Conservation (phyloP, 2,329 filamentous ascomycete species). For the Leptographium lundbergii region DNA sequence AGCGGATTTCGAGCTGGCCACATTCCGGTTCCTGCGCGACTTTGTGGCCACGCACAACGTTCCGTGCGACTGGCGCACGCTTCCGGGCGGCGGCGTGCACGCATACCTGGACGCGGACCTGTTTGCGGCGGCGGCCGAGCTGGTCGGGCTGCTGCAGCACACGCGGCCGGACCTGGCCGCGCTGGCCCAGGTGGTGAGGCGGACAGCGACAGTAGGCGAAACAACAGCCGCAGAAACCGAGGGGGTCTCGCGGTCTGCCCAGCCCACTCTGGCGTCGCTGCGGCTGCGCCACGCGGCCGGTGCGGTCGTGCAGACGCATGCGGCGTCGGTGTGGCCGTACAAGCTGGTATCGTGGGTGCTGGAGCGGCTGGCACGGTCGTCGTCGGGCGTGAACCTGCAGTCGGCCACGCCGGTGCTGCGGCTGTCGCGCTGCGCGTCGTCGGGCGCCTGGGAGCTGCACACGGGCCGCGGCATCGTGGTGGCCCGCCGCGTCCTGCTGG, state of each 20-base stretch:
- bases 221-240: conserved; percentile 9
- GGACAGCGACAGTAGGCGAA: conserved; percentile 5
- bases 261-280: conserved; percentile 32
- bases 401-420: conserved; percentile 54
- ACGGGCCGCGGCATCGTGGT: conserved; percentile 57
- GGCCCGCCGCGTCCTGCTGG: conserved; percentile 55
- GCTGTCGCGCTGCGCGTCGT: conserved; percentile 23
- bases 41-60: conserved; percentile 46
- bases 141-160: conserved; percentile 36
- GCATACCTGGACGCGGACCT: conserved; percentile 44
- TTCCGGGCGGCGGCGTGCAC: conserved; percentile 44
- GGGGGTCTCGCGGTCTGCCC: not conserved
- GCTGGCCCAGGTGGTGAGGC: conserved; percentile 27
- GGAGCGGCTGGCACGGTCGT: conserved; percentile 36
- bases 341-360: conserved; percentile 67
- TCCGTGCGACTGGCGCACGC: conserved; percentile 55
- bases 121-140: conserved; percentile 36
- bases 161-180: conserved; percentile 44
- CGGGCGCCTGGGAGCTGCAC: conserved; percentile 42
- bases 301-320: conserved; percentile 50
- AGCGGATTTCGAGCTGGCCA: conserved; percentile 59
- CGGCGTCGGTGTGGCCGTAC: conserved; percentile 69
- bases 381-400: conserved; percentile 52
- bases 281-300: conserved; percentile 45
- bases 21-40: conserved; percentile 45